Percentiles rank a stretch among this genome's conserved stretches.
Conservation (phyloP, 179 eudicot species). For the Beta macrorhiza region DNA sequence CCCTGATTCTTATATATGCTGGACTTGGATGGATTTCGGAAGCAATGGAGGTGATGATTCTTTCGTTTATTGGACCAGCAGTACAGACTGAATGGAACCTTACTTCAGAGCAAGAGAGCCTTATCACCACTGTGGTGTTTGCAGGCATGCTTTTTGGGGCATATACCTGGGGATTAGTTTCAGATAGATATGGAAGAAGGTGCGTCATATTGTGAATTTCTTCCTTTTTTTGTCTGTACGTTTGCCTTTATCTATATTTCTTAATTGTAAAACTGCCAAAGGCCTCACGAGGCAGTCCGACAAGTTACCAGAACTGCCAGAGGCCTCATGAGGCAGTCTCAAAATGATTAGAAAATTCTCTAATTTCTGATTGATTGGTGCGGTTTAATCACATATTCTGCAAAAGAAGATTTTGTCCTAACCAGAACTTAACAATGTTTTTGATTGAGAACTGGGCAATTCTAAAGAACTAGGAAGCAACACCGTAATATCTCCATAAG, state of each 20-base stretch:
- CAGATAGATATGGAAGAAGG: conserved; percentile 81
- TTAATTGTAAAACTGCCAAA: neutral
- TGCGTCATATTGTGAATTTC: conserved; percentile 9
- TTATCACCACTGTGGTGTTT: conserved; percentile 66
- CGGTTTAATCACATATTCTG: neutral
- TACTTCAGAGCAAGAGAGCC: conserved; percentile 60
- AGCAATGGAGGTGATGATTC: conserved; percentile 89
- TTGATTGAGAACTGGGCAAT: neutral
- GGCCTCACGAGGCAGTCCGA: neutral
- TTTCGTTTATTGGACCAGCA: conserved; percentile 77
- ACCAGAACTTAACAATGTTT: neutral
- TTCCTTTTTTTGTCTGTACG: too few relatives aligned
- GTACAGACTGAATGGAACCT: conserved; percentile 62
- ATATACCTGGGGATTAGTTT: conserved; percentile 69
- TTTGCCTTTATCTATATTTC: neutral
- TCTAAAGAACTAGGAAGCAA: neutral
- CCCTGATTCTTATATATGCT: conserved; percentile 58
- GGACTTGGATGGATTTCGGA: conserved; percentile 78
- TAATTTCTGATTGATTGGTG: neutral
- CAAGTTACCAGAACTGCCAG: neutral
- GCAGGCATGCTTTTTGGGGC: conserved; percentile 87
- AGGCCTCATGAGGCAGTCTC: neutral
- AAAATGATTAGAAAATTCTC: neutral
- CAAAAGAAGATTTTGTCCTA: neutral
- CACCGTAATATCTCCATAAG: neutral